Evolutionary conservation across 2,329 filamentous ascomycete species (phyloP).

Genomic region (Verticillium zaregamsianum): DNA sequence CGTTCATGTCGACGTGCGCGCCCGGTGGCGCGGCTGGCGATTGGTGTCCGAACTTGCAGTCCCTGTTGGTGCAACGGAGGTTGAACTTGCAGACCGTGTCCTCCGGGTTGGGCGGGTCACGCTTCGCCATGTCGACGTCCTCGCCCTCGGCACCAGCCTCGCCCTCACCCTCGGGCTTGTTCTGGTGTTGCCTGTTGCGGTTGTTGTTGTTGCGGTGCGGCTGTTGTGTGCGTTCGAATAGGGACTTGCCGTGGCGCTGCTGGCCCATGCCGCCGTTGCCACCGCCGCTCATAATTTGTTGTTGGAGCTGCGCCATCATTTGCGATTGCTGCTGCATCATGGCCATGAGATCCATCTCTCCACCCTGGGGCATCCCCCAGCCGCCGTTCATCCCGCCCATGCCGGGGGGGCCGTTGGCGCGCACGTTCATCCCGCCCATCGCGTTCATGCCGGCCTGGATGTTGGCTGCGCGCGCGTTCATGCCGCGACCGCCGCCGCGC

Average conservation of each 20-base stretch:
- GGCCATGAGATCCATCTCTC: conserved; percentile 58
- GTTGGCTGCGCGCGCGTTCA: conserved; percentile 39
- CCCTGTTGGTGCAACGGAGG: conserved; percentile 77
- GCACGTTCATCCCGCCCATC: conserved; percentile 29
- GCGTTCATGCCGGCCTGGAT: conserved; percentile 45
- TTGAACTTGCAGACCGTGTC: conserved; percentile 86
- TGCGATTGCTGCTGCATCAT: conserved; percentile 86
- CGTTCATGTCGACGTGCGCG: conserved; percentile 70
- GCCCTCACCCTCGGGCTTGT: conserved; percentile 25
- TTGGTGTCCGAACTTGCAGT: conserved; percentile 92
- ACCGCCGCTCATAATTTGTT: conserved; percentile 55
- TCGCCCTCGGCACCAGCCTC: conserved; percentile 34
- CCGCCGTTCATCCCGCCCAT: conserved; percentile 33
- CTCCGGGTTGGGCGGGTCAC: conserved; percentile 52
- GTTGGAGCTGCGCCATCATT: conserved; percentile 75
- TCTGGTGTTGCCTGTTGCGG: conserved; percentile 20
- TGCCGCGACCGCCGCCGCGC: conserved; percentile 44
- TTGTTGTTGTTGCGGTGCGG: conserved; percentile 37
- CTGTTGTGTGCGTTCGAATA: conserved; percentile 70
- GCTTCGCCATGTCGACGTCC: conserved; percentile 62
- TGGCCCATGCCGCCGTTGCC: conserved; percentile 37
- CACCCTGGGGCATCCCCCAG: conserved; percentile 47
- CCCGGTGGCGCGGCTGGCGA: conserved; percentile 83
- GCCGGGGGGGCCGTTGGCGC: conserved; percentile 28
- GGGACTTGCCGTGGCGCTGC: conserved; percentile 48